phyloP scores from a whole-genome alignment of 2,329 filamentous ascomycete genomes.

The Trichoderma sp. region DNA sequence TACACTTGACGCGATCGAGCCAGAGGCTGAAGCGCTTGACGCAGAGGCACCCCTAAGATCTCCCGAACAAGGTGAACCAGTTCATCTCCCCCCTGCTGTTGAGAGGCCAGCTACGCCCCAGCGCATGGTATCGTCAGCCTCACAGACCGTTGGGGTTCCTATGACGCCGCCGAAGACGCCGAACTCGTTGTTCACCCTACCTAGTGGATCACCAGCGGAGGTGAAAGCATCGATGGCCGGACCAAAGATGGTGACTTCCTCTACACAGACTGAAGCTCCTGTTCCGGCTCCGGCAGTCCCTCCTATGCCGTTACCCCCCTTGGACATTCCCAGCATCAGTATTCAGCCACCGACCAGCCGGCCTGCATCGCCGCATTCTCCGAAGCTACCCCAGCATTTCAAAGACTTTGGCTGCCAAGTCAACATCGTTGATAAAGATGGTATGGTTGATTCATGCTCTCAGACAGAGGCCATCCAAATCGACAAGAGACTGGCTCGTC shows the following conservation, averaged over 20 bases:
- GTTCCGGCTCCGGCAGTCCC: conserved; percentile 33
- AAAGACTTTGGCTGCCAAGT: conserved; percentile 87
- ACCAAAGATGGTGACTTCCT: conserved; percentile 53
- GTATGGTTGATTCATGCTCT: conserved; percentile 48
- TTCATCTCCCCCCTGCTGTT: conserved; percentile 53
- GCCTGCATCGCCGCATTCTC: conserved; percentile 75
- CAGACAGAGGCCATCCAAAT: conserved; percentile 93
- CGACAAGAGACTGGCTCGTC: conserved; percentile 72
- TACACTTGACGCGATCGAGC: conserved; percentile 38
- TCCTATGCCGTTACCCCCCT: conserved; percentile 43
- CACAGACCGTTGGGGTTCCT: conserved; percentile 39
- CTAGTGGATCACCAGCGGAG: conserved; percentile 46
- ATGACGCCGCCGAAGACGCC: conserved; percentile 68
- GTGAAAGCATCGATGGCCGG: conserved; percentile 31
- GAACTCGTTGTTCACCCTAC: conserved; percentile 50
- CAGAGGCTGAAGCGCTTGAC: conserved; percentile 36
- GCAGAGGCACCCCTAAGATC: conserved; percentile 48
- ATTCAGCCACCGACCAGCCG: conserved; percentile 86
- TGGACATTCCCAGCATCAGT: conserved; percentile 79
- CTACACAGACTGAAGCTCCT: conserved; percentile 61
- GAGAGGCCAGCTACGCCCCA: conserved; percentile 47
- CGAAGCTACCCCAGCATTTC: conserved; percentile 75
- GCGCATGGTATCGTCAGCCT: conserved; percentile 60
- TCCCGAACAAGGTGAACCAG: conserved; percentile 67
- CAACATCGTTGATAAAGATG: conserved; percentile 37